phyloP scores from a whole-genome alignment of 2,329 filamentous ascomycete species.

The Fusarium udum region DNA sequence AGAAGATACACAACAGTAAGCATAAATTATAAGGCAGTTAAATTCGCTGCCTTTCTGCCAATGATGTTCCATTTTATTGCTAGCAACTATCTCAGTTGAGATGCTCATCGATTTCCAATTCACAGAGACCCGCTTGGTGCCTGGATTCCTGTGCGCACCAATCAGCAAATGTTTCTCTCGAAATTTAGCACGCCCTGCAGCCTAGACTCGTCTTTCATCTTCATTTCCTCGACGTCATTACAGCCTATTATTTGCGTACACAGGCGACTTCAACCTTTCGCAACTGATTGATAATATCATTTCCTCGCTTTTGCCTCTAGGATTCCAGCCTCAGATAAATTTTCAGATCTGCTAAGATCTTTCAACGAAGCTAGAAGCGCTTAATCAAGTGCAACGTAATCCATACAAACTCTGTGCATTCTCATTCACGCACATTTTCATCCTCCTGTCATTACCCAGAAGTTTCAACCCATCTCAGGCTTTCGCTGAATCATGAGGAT shows the following conservation, averaged over 20 bases:
- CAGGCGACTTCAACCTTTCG: neutral
- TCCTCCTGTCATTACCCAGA: neutral
- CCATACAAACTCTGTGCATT: neutral
- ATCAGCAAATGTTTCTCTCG: constrained; percentile 12
- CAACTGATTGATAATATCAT: neutral
- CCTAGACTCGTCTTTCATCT: constrained; percentile 11
- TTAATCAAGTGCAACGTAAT: constrained; percentile 5
- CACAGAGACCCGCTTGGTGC: constrained; percentile 15
- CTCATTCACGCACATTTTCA: constrained; percentile 13
- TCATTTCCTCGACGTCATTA: constrained; percentile 33
- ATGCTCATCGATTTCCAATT: neutral
- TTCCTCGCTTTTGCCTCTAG: neutral
- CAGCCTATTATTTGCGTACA: neutral
- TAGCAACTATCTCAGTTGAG: neutral
- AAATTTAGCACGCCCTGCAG: constrained; percentile 1
- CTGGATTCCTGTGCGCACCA: constrained; percentile 27
- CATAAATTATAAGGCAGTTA: neutral
- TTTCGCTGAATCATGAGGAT: neutral
- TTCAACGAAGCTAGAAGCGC: neutral
- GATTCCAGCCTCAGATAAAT: neutral
- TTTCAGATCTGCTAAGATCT: neutral
- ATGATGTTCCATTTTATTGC: neutral
- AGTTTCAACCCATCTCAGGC: neutral
- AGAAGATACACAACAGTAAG: neutral
- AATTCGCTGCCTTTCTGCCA: neutral